Conservation (phyloP, 208 protist genomes). For the Leishmania tarentolae region DNA sequence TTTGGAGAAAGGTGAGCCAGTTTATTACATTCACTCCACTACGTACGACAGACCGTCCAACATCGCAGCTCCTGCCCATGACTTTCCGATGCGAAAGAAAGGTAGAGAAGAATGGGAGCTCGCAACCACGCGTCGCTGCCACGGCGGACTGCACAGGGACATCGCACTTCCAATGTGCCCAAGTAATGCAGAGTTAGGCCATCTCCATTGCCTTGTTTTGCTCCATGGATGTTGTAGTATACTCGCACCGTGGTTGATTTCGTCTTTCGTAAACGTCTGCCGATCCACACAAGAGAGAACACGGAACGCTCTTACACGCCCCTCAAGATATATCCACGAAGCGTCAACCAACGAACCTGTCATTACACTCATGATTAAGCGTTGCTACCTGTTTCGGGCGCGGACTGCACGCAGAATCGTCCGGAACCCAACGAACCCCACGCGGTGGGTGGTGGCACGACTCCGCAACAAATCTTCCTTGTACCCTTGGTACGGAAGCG, state of each 20-base stretch:
- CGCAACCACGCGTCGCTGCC: too few species aligned
- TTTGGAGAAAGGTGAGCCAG: neutral
- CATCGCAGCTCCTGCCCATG: slow-evolving; percentile 2
- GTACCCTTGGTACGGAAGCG: slow-evolving; percentile 69
- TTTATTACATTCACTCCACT: neutral
- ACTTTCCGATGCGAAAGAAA: neutral
- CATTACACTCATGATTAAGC: slow-evolving; percentile 1
- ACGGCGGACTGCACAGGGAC: neutral
- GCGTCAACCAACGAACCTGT: neutral
- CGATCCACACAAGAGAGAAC: neutral
- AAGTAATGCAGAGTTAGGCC: neutral
- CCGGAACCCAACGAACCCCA: slow-evolving; percentile 77
- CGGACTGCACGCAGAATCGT: slow-evolving; percentile 56
- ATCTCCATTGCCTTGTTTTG: neutral
- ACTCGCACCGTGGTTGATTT: neutral
- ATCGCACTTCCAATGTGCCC: neutral
- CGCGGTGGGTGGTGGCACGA: slow-evolving; percentile 40
- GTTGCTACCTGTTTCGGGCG: slow-evolving; percentile 23
- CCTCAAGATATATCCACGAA: neutral
- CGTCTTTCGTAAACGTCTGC: neutral
- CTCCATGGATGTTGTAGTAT: neutral
- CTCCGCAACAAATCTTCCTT: slow-evolving; percentile 30
- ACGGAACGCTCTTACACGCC: too few species aligned
- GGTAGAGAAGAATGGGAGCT: neutral
- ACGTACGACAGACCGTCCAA: neutral